Evolutionary conservation across 1,284 basidiomycete genomes (phyloP).

Genomic region (Dichomitus squalens): DNA sequence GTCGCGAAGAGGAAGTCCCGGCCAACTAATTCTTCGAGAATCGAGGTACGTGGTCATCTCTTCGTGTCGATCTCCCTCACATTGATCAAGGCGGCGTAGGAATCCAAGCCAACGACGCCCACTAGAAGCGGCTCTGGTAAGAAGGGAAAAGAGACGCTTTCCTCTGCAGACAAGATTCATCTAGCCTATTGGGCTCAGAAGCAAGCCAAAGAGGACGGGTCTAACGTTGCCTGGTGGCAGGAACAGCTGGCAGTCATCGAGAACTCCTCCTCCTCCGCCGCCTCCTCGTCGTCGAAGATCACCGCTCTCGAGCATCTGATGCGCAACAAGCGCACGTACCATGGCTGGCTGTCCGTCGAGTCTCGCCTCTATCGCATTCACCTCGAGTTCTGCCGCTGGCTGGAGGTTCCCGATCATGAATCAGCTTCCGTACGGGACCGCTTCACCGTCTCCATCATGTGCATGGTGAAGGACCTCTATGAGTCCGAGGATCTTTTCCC

Average conservation of each 20-base stretch:
- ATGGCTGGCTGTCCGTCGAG: constrained; percentile 50
- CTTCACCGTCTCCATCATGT: constrained; percentile 47
- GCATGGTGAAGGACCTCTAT: constrained; percentile 47
- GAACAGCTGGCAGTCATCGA: constrained; percentile 42
- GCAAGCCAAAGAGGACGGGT: constrained; percentile 38
- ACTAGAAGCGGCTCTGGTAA: constrained; percentile 12
- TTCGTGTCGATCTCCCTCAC: not conserved
- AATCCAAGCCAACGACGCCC: constrained; percentile 21
- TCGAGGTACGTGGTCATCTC: not conserved
- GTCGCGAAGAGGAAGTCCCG: constrained; percentile 27
- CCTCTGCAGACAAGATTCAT: constrained; percentile 44
- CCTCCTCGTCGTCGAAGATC: constrained; percentile 34
- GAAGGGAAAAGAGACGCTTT: constrained; percentile 34
- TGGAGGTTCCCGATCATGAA: constrained; percentile 43
- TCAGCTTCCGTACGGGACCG: constrained; percentile 42
- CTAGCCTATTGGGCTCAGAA: constrained; percentile 50
- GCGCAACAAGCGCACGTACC: constrained; percentile 45
- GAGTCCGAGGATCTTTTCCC: constrained; percentile 40
- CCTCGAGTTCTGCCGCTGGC: constrained; percentile 54
- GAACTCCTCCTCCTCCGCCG: constrained; percentile 30
- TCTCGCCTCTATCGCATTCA: constrained; percentile 55
- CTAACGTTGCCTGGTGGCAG: constrained; percentile 51
- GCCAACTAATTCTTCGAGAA: not conserved
- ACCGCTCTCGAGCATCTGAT: constrained; percentile 38
- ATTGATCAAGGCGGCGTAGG: not conserved